Percentiles rank a stretch among this genome's conserved stretches.
Conservation (phyloP, 371 early-diverging fungal species). For the Mucor velutinosus region DNA sequence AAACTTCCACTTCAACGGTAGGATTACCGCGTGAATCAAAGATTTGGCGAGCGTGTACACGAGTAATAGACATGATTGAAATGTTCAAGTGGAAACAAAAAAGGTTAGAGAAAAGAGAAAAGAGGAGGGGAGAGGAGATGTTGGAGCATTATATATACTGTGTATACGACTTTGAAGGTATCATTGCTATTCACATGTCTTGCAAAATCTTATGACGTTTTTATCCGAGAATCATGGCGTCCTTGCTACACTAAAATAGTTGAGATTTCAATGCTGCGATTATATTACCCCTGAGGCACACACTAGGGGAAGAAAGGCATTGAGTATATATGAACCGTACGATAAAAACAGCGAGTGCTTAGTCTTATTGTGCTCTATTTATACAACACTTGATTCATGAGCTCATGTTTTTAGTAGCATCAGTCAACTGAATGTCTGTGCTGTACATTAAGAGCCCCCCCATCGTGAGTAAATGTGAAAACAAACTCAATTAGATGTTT, state of each 20-base stretch:
- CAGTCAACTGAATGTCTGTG: not conserved
- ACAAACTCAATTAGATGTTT: not conserved
- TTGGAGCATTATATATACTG: not conserved
- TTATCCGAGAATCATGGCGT: slow-evolving; percentile 9
- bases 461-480: slow-evolving; percentile 1
- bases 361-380: not conserved
- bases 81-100: slow-evolving; percentile 29
- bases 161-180: not conserved
- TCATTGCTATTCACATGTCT: slow-evolving; percentile 11
- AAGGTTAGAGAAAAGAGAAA: not conserved
- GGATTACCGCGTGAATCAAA: slow-evolving; percentile 99
- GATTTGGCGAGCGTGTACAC: slow-evolving; percentile 97
- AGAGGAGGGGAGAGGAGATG: not conserved
- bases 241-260: not conserved
- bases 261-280: not conserved
- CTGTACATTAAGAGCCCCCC: not conserved
- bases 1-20: slow-evolving; percentile 98
- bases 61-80: slow-evolving; percentile 70
- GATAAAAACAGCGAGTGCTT: not conserved
- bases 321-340: not conserved
- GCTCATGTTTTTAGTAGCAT: not conserved
- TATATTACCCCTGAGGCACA: not conserved
- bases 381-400: not conserved
- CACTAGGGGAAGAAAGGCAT: not conserved
- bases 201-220: slow-evolving; percentile 10